Evolutionary conservation across 805 yeast species (phyloP), one percentile per base, ranked within the genome.

Genomic region (Clavispora fructus): DNA sequence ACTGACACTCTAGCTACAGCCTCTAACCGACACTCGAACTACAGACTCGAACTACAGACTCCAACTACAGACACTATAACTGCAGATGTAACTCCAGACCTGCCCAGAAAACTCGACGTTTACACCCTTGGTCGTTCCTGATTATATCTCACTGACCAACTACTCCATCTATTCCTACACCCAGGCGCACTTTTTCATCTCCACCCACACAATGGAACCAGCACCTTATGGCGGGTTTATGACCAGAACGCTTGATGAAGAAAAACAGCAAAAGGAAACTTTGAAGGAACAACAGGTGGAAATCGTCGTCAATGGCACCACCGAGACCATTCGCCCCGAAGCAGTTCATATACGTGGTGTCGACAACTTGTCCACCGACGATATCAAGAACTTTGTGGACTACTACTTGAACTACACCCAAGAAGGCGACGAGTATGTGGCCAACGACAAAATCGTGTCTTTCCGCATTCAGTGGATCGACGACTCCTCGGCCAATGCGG

Each of bases 381-480:
- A 81, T 45, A 76, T 84, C 52, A 79, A 79, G 61, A 59, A 71
- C 12, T 83, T 71, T 56, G 61, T 83, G n/a, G 80, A 77, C 45
- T 62, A 65, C 44, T 73, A 74, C 55, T 51, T 72, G 42, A 75
- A 76, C 49, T 65, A 64, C 43, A 41, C 43, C 3, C 26, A 31
- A 10, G 14, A 29, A 16, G 51, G 43, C 27, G 55, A 54, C 25
- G 47, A 39, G n/a, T 50, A 48, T 7, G 59, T 50, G 19, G 65
- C 69, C 14, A 45, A 54, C 17, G 64, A 60, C 40, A 56, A 57
- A 2, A 64, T 63, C 35, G 48, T 73, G 17, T 67, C 62, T 53
- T 79, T 73, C 58, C 63, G 66, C 27, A 61, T 83, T 26, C 80
- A 83, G 55, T 84, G 91, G 91, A 73, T 84, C 35, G 79, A 84